These are phyloP conservation scores for Helicocarpus griseus DNA, from an alignment of 2,329 filamentous ascomycete genomes.

Conservation along the genomic window DNA sequence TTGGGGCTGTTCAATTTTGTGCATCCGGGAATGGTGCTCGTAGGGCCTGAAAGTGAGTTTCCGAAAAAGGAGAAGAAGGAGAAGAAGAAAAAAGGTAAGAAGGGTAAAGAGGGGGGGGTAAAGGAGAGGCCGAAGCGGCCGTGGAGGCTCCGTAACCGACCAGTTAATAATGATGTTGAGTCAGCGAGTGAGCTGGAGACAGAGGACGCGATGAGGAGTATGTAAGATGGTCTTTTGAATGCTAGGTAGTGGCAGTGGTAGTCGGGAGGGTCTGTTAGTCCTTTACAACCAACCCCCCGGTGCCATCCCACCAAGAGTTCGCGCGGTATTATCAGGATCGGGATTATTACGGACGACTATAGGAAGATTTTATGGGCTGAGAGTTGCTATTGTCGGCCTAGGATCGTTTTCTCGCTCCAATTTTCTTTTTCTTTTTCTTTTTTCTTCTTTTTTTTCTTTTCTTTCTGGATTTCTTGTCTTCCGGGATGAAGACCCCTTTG, in stretches of 20 bases:
- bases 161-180: neutral
- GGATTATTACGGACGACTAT: neutral
- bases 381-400: too few relatives aligned
- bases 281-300: too few relatives aligned
- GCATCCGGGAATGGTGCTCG: constrained; percentile 27
- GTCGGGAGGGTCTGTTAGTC: too few relatives aligned
- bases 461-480: too few relatives aligned
- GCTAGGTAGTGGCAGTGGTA: neutral
- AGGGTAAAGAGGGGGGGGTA: neutral
- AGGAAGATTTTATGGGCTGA: neutral
- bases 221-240: too few relatives aligned
- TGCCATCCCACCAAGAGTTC: too few relatives aligned
- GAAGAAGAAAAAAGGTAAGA: constrained; percentile 5
- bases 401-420: neutral
- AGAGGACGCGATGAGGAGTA: too few relatives aligned
- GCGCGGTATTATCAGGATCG: neutral
- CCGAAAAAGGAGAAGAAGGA: constrained; percentile 16
- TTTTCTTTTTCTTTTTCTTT: neutral
- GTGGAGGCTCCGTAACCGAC: neutral
- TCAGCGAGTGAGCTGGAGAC: neutral
- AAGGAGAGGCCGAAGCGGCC: neutral
- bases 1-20: constrained; percentile 27
- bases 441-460: neutral
- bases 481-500: too few relatives aligned
- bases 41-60: constrained; percentile 22